These are phyloP conservation scores for Azolla pinnata DNA, from an alignment of 75 land plant genomes.

Conservation along the genomic window DNA sequence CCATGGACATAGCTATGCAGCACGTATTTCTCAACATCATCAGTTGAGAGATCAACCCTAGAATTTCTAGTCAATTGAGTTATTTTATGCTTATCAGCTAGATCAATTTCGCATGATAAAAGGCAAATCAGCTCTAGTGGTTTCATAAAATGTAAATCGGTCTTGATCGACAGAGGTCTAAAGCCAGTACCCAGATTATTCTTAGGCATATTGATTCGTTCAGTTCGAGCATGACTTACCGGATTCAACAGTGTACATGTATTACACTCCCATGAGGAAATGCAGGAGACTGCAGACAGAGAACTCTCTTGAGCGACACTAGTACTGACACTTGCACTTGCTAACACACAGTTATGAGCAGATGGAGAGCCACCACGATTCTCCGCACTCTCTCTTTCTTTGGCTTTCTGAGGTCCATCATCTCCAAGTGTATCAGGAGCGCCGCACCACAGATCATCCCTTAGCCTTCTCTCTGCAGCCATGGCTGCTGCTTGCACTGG, in stretches of 20 bases:
- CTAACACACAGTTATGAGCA: not conserved
- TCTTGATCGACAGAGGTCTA: too few species aligned
- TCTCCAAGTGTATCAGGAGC: constrained; percentile 30
- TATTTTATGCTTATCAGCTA: too few species aligned
- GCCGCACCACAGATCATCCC: constrained; percentile 92
- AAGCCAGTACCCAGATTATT: too few species aligned
- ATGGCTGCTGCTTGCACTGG: constrained; percentile 96
- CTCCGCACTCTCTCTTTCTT: constrained; percentile 21
- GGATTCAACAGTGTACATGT: constrained; percentile 69
- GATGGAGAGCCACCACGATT: not conserved
- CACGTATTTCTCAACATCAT: too few species aligned
- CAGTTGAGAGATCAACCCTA: too few species aligned
- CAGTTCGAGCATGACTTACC: too few species aligned
- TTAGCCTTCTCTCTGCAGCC: constrained; percentile 89
- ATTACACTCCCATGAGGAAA: constrained; percentile 53
- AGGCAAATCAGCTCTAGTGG: too few species aligned
- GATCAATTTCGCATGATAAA: too few species aligned
- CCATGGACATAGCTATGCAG: too few species aligned
- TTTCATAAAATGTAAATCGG: too few species aligned
- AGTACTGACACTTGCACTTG: not conserved
- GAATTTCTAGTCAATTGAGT: too few species aligned
- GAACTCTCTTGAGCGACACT: not conserved
- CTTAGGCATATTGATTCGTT: too few species aligned
- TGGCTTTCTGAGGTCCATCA: constrained; percentile 30
- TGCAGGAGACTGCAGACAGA: not conserved